A percentile compares a stretch with the other conserved stretches of the same genome.
These are phyloP conservation scores for Acanthamoeba sp. DNA, from an alignment of 208 protist species.

Conservation along the genomic window DNA sequence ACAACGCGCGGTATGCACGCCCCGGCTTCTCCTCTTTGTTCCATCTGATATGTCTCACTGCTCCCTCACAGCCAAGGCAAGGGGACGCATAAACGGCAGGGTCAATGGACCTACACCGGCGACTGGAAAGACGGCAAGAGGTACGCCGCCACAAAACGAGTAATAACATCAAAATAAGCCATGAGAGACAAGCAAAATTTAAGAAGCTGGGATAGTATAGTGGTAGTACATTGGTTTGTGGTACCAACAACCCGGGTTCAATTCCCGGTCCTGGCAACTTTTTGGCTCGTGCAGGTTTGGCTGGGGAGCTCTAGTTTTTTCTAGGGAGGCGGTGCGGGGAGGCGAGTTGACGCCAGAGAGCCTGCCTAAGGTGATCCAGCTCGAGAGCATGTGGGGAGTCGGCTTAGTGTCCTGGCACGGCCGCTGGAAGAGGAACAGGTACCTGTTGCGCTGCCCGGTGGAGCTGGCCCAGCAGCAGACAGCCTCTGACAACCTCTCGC, in stretches of 20 bases:
- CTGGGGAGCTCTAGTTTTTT: neutral
- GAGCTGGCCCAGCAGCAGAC: too few relatives aligned
- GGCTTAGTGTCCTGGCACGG: neutral
- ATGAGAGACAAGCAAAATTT: neutral
- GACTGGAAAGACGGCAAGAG: constrained; percentile 17
- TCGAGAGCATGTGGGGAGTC: neutral
- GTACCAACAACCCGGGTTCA: constrained; percentile 76
- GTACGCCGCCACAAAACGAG: neutral
- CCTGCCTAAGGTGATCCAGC: neutral
- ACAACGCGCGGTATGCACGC: neutral
- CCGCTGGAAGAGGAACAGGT: neutral
- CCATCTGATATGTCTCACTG: neutral
- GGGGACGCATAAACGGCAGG: neutral
- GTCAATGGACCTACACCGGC: neutral
- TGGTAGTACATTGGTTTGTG: constrained; percentile 77
- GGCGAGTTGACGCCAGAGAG: too few relatives aligned
- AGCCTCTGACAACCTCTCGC: too few relatives aligned
- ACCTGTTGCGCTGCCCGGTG: too few relatives aligned
- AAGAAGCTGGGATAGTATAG: constrained; percentile 69
- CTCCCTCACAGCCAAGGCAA: neutral
- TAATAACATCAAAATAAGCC: neutral
- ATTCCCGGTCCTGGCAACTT: constrained; percentile 71
- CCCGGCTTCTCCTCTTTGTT: neutral
- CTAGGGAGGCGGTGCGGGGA: too few relatives aligned
- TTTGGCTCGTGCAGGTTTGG: neutral